These are phyloP conservation scores for Lentinus tigrinus DNA, from an alignment of 768 basidiomycete genomes.

Conservation along the genomic window DNA sequence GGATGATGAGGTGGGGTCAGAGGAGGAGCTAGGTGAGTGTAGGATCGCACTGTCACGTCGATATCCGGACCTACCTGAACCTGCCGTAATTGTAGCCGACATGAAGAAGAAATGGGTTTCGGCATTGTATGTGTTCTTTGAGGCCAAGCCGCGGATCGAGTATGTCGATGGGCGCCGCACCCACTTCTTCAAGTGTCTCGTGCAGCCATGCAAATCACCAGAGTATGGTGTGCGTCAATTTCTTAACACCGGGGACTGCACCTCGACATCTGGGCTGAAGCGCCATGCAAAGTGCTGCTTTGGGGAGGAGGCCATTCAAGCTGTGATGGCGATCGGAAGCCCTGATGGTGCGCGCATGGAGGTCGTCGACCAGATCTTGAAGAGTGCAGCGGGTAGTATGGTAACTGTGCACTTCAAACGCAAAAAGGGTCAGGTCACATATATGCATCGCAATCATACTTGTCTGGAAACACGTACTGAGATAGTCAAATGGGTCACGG, in stretches of 20 bases:
- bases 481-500: constrained; percentile 36
- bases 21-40: background rate
- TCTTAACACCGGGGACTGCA: constrained; percentile 25
- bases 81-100: background rate
- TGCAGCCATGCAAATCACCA: constrained; percentile 22
- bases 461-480: constrained; percentile 29
- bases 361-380: background rate
- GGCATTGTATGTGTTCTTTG: constrained; percentile 30
- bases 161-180: constrained; percentile 15
- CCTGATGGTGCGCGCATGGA: background rate
- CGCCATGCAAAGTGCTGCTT: constrained; percentile 34
- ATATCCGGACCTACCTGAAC: background rate
- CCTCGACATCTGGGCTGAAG: constrained; percentile 29
- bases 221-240: constrained; percentile 15
- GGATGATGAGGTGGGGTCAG: background rate
- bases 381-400: background rate
- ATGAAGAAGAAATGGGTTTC: constrained; percentile 28
- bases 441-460: constrained; percentile 30
- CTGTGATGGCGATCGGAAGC: constrained; percentile 12
- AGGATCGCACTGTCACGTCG: background rate
- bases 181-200: constrained; percentile 28
- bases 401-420: constrained; percentile 30
- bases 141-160: constrained; percentile 17
- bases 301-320: constrained; percentile 25
- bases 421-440: constrained; percentile 30